Evolutionary conservation across 1,284 basidiomycete species (phyloP), one percentile per base, ranked within the genome.

Genomic region (Anthracocystis walkeri): DNA sequence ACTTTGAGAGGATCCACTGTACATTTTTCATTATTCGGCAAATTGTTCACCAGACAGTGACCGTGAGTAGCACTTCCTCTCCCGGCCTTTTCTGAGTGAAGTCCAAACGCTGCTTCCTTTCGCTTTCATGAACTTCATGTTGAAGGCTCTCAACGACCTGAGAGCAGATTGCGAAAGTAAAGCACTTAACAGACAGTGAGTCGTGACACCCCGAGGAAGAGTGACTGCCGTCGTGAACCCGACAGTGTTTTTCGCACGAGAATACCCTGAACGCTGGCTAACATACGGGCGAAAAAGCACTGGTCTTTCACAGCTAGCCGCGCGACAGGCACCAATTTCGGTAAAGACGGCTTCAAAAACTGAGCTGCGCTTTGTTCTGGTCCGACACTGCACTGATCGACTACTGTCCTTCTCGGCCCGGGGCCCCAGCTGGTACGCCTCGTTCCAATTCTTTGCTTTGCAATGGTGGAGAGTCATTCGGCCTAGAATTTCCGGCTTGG

Each of bases 321-420:
- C 58, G 54, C 65, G 65, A 67, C 65, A 61, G 29, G 42, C 1
- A 18, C 4, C 20, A 40, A 18, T 23, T 41, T 62, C 65, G 65
- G 65, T 57, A 62, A 68, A 58, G 55, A 62, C 65, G 65, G 65
- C 53, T 44, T 23, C 29, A n/a, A 40, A 21, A 21, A 11, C 18
- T 29, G 40, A 31, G 44, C 45, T n/a, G 21, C 40, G 45, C 10
- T 31, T 31, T 23, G 20, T 10, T 27, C 21, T 20, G 21, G 21
- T 11, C 31, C 31, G 31, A 33, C 31, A 33, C 29, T 29, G 29
- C 5, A 29, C 29, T 29, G 29, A 29, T 29, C 8, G 5, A 29
- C 33, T 33, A 2, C 35, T 23, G n/a, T 48, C 46, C 51, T 38
- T 27, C 40, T 7, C 57, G n/a, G 40, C 10, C 29, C 27, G 65